Percentiles rank a stretch among this genome's conserved stretches.
phyloP scores from a whole-genome alignment of 306 rosid species.

The Erythrophleum fordii region DNA sequence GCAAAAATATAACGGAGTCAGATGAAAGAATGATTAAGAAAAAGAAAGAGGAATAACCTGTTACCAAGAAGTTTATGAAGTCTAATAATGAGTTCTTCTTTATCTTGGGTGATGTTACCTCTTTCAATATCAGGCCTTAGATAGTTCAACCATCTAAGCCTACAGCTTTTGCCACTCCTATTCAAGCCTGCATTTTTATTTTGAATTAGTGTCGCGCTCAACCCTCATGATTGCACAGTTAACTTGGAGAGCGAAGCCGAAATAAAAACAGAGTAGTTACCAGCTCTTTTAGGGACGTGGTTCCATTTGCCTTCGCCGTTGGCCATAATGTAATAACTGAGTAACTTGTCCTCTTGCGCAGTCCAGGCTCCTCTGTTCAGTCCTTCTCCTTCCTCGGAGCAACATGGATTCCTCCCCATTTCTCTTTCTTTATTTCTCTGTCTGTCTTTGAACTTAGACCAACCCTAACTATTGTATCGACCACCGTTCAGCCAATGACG shows the following conservation, averaged over 20 bases:
- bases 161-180: conserved; percentile 24
- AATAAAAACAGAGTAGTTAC: background rate
- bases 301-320: conserved; percentile 21
- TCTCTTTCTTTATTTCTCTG: background rate
- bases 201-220: background rate
- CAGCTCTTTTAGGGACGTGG: conserved; percentile 3
- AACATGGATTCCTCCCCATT: conserved; percentile 7
- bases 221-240: background rate
- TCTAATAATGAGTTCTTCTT: conserved; percentile 14
- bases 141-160: conserved; percentile 25
- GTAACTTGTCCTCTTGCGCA: conserved; percentile 4
- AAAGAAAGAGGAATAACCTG: background rate
- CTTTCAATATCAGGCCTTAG: conserved; percentile 17
- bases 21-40: background rate
- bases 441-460: background rate
- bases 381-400: background rate
- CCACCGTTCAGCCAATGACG: background rate
- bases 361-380: conserved; percentile 20
- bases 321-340: background rate
- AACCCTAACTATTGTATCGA: background rate
- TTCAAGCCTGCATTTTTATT: background rate
- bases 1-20: background rate
- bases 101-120: conserved; percentile 25
- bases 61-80: conserved; percentile 22
- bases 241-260: background rate